Evolutionary conservation across 1,284 basidiomycete genomes (phyloP), one percentile per base, ranked within the genome.

Genomic region (Ganoderma multipileum): DNA sequence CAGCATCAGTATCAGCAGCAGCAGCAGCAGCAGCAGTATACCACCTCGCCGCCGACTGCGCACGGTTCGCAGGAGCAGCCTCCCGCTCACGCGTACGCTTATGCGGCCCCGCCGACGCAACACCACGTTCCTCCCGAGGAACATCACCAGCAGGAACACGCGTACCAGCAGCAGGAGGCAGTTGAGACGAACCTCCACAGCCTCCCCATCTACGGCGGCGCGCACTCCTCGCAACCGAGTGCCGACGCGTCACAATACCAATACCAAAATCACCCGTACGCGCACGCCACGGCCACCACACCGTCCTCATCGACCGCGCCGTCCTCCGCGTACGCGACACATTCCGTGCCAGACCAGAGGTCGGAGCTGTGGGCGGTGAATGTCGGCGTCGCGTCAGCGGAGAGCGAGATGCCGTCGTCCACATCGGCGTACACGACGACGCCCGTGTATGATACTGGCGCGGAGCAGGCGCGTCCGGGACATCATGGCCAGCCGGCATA

Each of bases 181-280:
- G 33, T 26, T 12, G 26, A 11, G 23, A 12, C 58, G 18, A 36
- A 58, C 39, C 52, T 60, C n/a, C 68, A 72, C 36, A 57, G 67
- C 8, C 59, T 72, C 5, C 73, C 73, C 2, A 61, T 75, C 52
- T 75, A 72, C 30, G 71, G 71, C n/a, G 71, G 64, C 23, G 67
- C 60, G n/a, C 67, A 71, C 64, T 65, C 70, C 6, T 61, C 64
- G 26, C 39, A 44, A 18, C 30, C 42, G 30, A 11, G 41, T 14
- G 1, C 42, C 28, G 33, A 38, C 5, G 33, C 63, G 9, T 57
- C 69, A 0, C 61, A 68, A 11, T 63, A 67, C 8, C 61, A 68
- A 9, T 61, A 67, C 5, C 61, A 67, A 16, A 59, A 67, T 30
- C 50, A 68, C 36, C 59, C 62, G 7, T 68, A 69, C 58, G 44